A percentile compares a stretch with the other conserved stretches of the same genome.
These are phyloP conservation scores for Boletus speciosus DNA, from an alignment of 768 basidiomycete genomes.

Conservation along the genomic window DNA sequence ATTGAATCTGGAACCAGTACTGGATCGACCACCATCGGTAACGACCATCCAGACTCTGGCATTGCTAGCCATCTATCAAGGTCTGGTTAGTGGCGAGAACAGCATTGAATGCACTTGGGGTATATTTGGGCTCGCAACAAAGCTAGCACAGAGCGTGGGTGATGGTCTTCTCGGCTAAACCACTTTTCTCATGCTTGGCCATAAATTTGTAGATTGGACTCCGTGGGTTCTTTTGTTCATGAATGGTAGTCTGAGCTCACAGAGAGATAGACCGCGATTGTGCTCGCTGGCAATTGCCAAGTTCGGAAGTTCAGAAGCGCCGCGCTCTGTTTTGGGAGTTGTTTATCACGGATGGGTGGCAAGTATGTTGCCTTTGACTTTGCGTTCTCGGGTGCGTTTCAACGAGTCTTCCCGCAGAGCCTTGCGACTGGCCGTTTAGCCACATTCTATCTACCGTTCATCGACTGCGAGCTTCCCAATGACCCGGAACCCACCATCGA, in stretches of 20 bases:
- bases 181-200: neutral
- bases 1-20: constrained; percentile 60
- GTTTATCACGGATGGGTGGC: constrained; percentile 73
- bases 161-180: neutral
- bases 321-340: constrained; percentile 71
- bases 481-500: constrained; percentile 58
- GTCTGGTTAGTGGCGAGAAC: constrained; percentile 61
- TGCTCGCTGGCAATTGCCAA: constrained; percentile 61
- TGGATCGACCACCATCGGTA: constrained; percentile 70
- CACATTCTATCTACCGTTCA: constrained; percentile 64
- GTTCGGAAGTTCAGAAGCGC: constrained; percentile 66
- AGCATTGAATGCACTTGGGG: constrained; percentile 70
- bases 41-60: constrained; percentile 64
- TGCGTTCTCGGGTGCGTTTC: neutral
- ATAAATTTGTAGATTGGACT: constrained; percentile 52
- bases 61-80: constrained; percentile 70
- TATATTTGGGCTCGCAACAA: constrained; percentile 60
- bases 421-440: constrained; percentile 67
- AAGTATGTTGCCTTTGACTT: constrained; percentile 40
- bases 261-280: constrained; percentile 61
- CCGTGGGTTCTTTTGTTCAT: constrained; percentile 42
- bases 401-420: constrained; percentile 39
- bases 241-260: constrained; percentile 12
- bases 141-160: constrained; percentile 67
- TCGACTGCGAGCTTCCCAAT: constrained; percentile 67